These are phyloP conservation scores for Gastrolobium villosum DNA, from an alignment of 306 rosid genomes.

Conservation along the genomic window DNA sequence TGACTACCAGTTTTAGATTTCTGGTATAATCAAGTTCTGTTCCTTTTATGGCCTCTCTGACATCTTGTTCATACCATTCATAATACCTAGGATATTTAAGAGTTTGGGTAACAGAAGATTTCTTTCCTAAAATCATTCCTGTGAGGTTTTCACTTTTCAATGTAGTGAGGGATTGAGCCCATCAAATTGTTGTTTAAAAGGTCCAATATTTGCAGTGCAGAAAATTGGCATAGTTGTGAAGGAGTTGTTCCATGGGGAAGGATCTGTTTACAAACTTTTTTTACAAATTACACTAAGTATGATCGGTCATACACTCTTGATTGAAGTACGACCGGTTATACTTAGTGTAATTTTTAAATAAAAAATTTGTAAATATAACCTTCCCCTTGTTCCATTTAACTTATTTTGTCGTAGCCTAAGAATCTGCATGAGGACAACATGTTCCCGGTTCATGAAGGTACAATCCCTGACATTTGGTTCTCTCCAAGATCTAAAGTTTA, in stretches of 20 bases:
- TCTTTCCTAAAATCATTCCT: constrained; percentile 3
- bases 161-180: constrained; percentile 42
- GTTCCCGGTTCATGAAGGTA: constrained; percentile 38
- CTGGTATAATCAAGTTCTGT: constrained; percentile 13
- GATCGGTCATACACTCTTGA: too few species aligned
- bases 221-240: constrained; percentile 31
- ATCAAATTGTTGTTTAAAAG: constrained; percentile 23
- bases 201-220: constrained; percentile 30
- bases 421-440: not conserved
- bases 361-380: too few species aligned
- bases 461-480: constrained; percentile 39
- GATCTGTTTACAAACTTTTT: too few species aligned
- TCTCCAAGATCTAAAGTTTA: constrained; percentile 32
- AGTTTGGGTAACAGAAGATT: too few species aligned
- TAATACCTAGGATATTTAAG: too few species aligned
- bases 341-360: too few species aligned
- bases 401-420: constrained; percentile 42
- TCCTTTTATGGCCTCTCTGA: constrained; percentile 34
- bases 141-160: constrained; percentile 20
- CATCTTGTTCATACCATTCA: not conserved
- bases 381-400: not conserved
- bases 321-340: too few species aligned
- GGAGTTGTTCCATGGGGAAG: too few species aligned
- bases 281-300: too few species aligned
- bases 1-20: not conserved